A percentile compares a stretch with the other conserved stretches of the same genome.
Evolutionary conservation across 106 monocot species (phyloP).

Genomic region (Dendrobium nobile): DNA sequence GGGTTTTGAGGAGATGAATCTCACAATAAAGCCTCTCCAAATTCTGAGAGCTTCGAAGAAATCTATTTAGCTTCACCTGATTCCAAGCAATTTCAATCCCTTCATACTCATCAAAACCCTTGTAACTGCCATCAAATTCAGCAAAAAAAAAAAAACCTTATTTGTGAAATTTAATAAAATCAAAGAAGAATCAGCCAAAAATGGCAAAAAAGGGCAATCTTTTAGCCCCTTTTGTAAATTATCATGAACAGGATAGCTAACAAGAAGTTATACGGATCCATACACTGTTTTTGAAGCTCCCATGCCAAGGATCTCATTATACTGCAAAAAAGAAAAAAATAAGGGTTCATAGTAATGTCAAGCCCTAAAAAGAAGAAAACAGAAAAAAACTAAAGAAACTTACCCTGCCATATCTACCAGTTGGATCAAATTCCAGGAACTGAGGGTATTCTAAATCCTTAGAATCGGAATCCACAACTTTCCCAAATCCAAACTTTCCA

Average conservation of each 20-base stretch:
- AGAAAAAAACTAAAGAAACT: not conserved
- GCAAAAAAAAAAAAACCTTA: slow-evolving; percentile 1
- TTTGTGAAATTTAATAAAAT: not conserved
- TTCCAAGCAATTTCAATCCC: slow-evolving; percentile 57
- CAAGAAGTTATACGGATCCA: not conserved
- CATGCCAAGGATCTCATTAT: slow-evolving; percentile 67
- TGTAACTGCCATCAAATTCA: slow-evolving; percentile 23
- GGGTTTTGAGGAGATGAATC: slow-evolving; percentile 35
- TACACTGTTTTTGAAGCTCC: slow-evolving; percentile 78
- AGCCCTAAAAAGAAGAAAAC: not conserved
- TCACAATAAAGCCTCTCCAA: slow-evolving; percentile 33
- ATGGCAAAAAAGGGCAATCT: not conserved
- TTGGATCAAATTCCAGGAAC: slow-evolving; percentile 65
- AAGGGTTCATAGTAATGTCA: not conserved
- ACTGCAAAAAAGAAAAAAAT: slow-evolving; percentile 34
- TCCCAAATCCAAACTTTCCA: not conserved
- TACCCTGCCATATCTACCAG: slow-evolving; percentile 76
- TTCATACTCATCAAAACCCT: slow-evolving; percentile 39
- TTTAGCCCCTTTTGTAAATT: not conserved
- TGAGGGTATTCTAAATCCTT: slow-evolving; percentile 24
- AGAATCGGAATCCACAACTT: slow-evolving; percentile 17
- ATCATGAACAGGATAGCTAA: not conserved
- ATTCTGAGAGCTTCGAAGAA: slow-evolving; percentile 23
- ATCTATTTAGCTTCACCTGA: slow-evolving; percentile 30
- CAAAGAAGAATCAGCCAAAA: not conserved